These are phyloP conservation scores for Russula sp. DNA, from an alignment of 768 basidiomycete genomes.

Conservation along the genomic window DNA sequence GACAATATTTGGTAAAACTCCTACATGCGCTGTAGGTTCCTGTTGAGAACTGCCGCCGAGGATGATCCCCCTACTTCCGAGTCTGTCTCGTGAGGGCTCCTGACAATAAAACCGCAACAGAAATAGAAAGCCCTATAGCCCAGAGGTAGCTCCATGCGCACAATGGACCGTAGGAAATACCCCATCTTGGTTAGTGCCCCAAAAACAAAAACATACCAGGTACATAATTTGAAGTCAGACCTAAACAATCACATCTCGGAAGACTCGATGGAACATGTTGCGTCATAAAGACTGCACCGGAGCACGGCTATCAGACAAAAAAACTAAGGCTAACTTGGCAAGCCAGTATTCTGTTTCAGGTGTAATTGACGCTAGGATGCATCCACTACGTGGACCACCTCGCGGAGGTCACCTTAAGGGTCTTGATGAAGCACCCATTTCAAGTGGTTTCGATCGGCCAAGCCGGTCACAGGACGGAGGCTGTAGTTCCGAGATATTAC, in stretches of 20 bases:
- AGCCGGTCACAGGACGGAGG: background rate
- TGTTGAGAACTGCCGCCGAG: background rate
- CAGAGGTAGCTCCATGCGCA: background rate
- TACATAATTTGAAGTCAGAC: background rate
- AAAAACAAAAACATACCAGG: slow-evolving; percentile 2
- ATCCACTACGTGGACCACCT: background rate
- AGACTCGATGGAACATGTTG: background rate
- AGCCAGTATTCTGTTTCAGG: background rate
- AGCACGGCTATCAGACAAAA: background rate
- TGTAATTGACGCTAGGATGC: background rate
- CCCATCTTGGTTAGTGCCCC: background rate
- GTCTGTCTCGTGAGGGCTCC: background rate
- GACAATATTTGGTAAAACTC: background rate
- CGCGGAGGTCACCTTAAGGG: slow-evolving; percentile 1
- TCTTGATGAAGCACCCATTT: background rate
- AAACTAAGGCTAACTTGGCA: background rate
- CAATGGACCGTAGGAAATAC: background rate
- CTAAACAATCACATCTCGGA: background rate
- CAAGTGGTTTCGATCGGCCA: background rate
- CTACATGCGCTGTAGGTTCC: background rate
- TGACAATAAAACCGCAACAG: slow-evolving; percentile 8
- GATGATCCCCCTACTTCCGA: background rate
- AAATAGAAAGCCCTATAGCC: background rate
- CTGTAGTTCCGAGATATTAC: background rate
- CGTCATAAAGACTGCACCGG: background rate